A percentile compares a stretch with the other conserved stretches of the same genome.
These are phyloP conservation scores for Termitomyces sp. DNA, from an alignment of 768 basidiomycete species.

Conservation along the genomic window DNA sequence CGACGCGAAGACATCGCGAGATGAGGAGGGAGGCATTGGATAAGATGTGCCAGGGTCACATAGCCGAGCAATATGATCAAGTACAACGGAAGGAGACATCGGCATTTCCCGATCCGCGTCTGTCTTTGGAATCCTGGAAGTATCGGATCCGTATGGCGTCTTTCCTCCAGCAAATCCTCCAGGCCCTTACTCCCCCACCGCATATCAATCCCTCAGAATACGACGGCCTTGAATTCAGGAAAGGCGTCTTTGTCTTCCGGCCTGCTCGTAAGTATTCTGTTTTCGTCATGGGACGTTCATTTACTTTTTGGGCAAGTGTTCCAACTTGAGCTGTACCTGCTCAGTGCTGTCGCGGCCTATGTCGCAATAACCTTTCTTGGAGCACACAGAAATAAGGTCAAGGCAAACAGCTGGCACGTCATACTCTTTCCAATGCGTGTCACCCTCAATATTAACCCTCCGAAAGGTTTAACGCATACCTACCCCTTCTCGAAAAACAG, in stretches of 20 bases:
- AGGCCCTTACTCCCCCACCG: conserved; percentile 53
- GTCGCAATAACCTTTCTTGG: conserved; percentile 57
- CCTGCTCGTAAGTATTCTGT: conserved; percentile 57
- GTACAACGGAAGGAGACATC: neutral
- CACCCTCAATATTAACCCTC: conserved; percentile 12
- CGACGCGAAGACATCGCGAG: conserved; percentile 11
- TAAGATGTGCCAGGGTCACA: neutral
- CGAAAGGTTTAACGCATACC: conserved; percentile 58
- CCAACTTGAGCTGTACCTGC: conserved; percentile 57
- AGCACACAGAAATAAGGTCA: conserved; percentile 50
- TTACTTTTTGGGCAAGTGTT: conserved; percentile 42
- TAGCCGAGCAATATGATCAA: neutral
- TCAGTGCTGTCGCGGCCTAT: conserved; percentile 54
- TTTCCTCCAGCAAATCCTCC: conserved; percentile 31
- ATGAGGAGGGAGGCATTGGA: conserved; percentile 6
- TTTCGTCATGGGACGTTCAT: neutral
- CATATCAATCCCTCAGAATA: conserved; percentile 56
- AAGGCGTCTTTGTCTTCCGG: conserved; percentile 76
- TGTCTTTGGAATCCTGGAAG: neutral
- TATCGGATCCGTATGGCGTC: conserved; percentile 22
- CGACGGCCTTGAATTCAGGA: conserved; percentile 69
- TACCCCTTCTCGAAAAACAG: conserved; percentile 57
- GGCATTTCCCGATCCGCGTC: conserved; percentile 9
- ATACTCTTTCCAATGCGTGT: conserved; percentile 6
- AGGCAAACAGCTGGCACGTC: conserved; percentile 66